Evolutionary conservation across 2,329 filamentous ascomycete genomes (phyloP), one percentile per base, ranked within the genome.

Genomic region (Phyllosticta citriasiana): DNA sequence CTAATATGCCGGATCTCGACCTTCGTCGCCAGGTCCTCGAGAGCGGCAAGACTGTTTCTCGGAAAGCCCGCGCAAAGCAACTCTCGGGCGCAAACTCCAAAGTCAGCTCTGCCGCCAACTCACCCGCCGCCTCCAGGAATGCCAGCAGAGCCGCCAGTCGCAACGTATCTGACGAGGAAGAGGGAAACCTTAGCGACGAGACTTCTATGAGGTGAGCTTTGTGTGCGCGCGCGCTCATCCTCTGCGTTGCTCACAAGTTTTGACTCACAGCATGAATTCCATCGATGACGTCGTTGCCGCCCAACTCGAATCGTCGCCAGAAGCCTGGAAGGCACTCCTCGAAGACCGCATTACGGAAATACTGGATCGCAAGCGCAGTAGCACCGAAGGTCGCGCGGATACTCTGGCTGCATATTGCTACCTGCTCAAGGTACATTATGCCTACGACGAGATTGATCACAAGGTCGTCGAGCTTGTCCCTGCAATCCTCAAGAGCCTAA

Each of bases 301-400:
- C 53, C 79, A 79, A n/a, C 74, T 80, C 26, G 72, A 79, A 19
- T 72, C 75, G 12, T 75, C 79, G 56, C 67, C 71, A 52, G 80
- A 80, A 26, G 77, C 77, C 22, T 89, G 88, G 82, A 81, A 84
- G 54, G 76, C 82, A 16, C 81, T 84, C 61, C 75, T 92, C 35
- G 78, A 80, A 27, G 82, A 86, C 64, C 83, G 86, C 62, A 85
- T 95, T 64, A 80, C 87, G 55, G 85, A 88, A 66, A 82, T 96
- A 27, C 79, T 87, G 60, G 84, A 89, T 66, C 86, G 89, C 67
- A 96, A 95, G 79, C 85, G 87, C 65, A 90, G 87, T 73, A 91
- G 86, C 65, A 83, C 81, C 25, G 83, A 88, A 64, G 84, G 85
- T 24, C 84, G 91, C 58, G 87, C 91, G 67, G 79, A 83, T 51